A percentile compares a stretch with the other conserved stretches of the same genome.
phyloP scores from a whole-genome alignment of 2,329 filamentous ascomycete genomes.

The Nemania diffusa region DNA sequence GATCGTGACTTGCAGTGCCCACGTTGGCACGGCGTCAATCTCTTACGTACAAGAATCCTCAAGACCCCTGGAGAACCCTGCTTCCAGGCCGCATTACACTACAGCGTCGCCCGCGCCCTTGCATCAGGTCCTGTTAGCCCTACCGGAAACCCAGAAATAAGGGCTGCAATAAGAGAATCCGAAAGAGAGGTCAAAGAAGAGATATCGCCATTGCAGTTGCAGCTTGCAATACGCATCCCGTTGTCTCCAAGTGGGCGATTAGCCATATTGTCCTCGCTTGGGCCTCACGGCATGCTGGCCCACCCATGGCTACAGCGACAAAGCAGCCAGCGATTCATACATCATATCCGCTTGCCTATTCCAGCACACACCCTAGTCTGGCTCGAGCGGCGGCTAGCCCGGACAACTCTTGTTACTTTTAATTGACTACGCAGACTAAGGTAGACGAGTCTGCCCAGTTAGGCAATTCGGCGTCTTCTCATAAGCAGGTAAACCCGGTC shows the following conservation, averaged over 20 bases:
- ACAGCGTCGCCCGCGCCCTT: constrained; percentile 23
- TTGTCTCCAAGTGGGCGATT: constrained; percentile 16
- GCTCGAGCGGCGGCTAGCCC: constrained; percentile 12
- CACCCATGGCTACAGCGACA: constrained; percentile 29
- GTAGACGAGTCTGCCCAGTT: constrained; percentile 18
- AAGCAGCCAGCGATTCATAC: constrained; percentile 26
- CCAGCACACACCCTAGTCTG: constrained; percentile 12
- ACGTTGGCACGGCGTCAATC: constrained; percentile 31
- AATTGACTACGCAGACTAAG: constrained; percentile 12
- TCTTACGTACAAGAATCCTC: constrained; percentile 47
- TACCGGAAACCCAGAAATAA: constrained; percentile 16
- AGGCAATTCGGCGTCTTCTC: constrained; percentile 31
- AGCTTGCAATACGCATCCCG: neutral
- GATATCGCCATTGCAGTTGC: neutral
- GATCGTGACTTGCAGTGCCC: constrained; percentile 39
- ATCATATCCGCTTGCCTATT: constrained; percentile 33
- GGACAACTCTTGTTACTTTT: constrained; percentile 12
- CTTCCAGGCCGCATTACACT: constrained; percentile 20
- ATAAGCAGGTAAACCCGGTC: constrained; percentile 11
- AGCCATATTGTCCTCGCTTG: constrained; percentile 25
- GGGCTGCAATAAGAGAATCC: neutral
- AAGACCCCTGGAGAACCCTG: constrained; percentile 20
- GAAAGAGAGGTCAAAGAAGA: neutral
- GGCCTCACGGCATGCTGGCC: constrained; percentile 19
- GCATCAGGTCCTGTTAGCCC: constrained; percentile 21